Conservation (phyloP, 2,329 filamentous ascomycete genomes). For the Blastomyces gilchristii region DNA sequence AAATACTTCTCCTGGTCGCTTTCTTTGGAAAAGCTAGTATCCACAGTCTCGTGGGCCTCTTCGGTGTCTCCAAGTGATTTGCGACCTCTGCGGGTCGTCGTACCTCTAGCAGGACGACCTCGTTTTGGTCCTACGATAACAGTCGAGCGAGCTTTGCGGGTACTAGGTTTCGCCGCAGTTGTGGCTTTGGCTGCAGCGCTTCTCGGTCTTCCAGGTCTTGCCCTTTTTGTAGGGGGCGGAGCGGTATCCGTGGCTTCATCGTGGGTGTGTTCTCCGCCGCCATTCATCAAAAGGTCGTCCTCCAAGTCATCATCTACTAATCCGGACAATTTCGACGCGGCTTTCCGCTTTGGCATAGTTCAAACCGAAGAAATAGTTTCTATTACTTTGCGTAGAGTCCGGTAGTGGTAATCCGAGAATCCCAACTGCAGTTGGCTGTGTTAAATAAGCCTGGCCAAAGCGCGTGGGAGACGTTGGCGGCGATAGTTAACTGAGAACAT, state of each 20-base stretch:
- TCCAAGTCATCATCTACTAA: conserved; percentile 41
- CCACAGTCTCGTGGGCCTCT: conserved; percentile 3
- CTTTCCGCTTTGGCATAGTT: conserved; percentile 34
- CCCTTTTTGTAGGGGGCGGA: conserved; percentile 28
- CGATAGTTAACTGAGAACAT: background rate
- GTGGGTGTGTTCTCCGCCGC: conserved; percentile 21
- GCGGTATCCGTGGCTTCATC: conserved; percentile 23
- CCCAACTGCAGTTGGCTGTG: background rate
- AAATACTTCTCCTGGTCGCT: conserved; percentile 34
- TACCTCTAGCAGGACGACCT: conserved; percentile 17
- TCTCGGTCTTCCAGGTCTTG: conserved; percentile 27
- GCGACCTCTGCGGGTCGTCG: background rate
- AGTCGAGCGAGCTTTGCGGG: conserved; percentile 23
- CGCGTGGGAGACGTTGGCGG: background rate
- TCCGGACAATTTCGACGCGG: conserved; percentile 34
- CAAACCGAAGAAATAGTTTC: background rate
- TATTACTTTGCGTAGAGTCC: background rate
- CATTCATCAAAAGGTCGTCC: conserved; percentile 25
- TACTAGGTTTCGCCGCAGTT: conserved; percentile 20
- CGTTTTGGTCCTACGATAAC: conserved; percentile 17
- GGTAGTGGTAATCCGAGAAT: background rate
- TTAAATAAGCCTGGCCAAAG: background rate
- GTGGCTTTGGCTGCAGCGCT: conserved; percentile 38
- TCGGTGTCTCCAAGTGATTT: conserved; percentile 17
- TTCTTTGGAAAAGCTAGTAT: conserved; percentile 4